These are phyloP conservation scores for Juncus effusus DNA, from an alignment of 176 grass and related monocot species.

Conservation along the genomic window DNA sequence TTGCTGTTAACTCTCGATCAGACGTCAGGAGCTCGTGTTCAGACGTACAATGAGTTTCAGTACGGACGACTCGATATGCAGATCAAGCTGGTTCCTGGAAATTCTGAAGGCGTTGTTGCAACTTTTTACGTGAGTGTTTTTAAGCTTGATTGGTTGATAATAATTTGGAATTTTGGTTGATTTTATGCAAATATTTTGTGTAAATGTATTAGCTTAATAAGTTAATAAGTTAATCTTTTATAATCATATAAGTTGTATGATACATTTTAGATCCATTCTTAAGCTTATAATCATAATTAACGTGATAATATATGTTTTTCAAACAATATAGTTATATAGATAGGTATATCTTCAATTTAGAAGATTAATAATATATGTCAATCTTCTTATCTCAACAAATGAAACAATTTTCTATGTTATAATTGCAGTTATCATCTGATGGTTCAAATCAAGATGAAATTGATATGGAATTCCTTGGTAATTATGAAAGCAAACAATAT, in stretches of 20 bases:
- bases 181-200: neutral
- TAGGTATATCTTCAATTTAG: too few species aligned
- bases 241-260: neutral
- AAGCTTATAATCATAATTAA: too few species aligned
- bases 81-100: constrained; percentile 9
- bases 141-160: neutral
- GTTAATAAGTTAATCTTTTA: neutral
- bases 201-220: neutral
- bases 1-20: constrained; percentile 13
- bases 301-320: too few species aligned
- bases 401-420: too few species aligned
- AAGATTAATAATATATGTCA: too few species aligned
- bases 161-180: too few species aligned
- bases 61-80: constrained; percentile 16
- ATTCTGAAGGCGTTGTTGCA: constrained; percentile 8
- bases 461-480: constrained; percentile 38
- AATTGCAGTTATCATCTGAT: constrained; percentile 12
- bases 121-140: constrained; percentile 16
- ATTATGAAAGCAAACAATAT: constrained; percentile 28
- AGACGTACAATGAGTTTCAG: neutral
- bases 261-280: too few species aligned
- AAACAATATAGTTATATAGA: too few species aligned
- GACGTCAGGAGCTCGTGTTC: constrained; percentile 4
- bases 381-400: too few species aligned
- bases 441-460: constrained; percentile 26